Base-by-base conservation (phyloP, 441 rosid genomes). In the Bocquillonia castaneifolia region DNA sequence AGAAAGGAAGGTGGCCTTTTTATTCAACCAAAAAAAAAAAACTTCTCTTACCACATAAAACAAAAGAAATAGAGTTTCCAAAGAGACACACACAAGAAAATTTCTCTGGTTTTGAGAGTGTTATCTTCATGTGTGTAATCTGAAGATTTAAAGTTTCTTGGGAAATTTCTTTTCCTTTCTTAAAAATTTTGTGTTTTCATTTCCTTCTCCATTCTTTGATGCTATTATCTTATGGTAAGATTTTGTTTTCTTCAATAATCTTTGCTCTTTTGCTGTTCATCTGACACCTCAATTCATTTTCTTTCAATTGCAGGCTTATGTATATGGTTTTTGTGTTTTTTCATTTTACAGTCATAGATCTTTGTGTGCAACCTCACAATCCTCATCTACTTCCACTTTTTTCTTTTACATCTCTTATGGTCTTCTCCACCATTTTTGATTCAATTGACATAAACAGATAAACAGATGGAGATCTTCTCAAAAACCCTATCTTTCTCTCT, bases 321-420 rank as follows among this genome's bases (percentile, higher is more conserved):
- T 62, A 12, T 23, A 47, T 34, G 52, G 7, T n/a, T 6, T 42
- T 42, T 42, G 15, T 7, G 12, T 42, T 14, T 42, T 42, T 7
- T 58, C 13, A 29, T 74, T 8, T 12, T 67, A 8, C 20, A 63
- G 68, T 50, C 5, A 3, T 59, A 77, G 82, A 78, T 82, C 81
- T 76, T 64, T 66, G 53, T 55, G 34, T 67, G n/a, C 20, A 42
- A 61, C 66, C 64, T 44, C 70, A 26, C 53, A 64, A 74, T 48
- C 34, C 3, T 68, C 59, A n/a, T 47, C 20, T 36, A n/a, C 60
- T 64, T 60, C 44, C 45, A 25, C 40, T 15, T 31, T 20, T 44
- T 47, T 20, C 10, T 47, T 13, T 9, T 29, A 32, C 22, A 18
- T 31, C 7, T 39, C 31, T 60, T 22, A 1, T 12, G 44, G 15